Conservation (phyloP, 768 basidiomycete species). For the Suillus placidus region DNA sequence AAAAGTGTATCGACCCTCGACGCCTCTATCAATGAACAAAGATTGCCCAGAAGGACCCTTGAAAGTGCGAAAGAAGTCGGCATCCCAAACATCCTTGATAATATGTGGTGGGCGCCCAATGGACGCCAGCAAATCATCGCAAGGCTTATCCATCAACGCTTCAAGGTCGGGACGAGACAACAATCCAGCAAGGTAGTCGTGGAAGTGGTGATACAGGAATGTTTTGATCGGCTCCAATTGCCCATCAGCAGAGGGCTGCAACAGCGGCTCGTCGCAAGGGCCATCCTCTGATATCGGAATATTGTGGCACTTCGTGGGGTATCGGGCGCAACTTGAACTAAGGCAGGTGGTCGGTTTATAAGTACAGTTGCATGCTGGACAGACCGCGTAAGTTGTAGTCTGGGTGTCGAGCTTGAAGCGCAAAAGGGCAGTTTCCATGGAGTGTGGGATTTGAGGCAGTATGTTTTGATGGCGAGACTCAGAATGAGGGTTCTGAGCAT, state of each 20-base stretch:
- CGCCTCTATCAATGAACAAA: conserved; percentile 16
- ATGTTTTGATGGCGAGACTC: neutral
- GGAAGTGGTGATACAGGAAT: neutral
- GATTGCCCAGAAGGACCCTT: conserved; percentile 20
- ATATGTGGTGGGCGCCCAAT: neutral
- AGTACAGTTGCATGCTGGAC: conserved; percentile 16
- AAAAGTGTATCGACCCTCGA: conserved; percentile 35
- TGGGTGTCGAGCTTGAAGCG: conserved; percentile 18
- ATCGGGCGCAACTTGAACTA: neutral
- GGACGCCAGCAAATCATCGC: conserved; percentile 1
- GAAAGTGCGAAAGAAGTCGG: conserved; percentile 32
- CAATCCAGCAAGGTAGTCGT: neutral
- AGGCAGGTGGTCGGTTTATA: conserved; percentile 17
- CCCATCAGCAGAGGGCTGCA: neutral
- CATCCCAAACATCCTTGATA: conserved; percentile 14
- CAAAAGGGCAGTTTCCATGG: conserved; percentile 9
- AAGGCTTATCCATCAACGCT: conserved; percentile 14
- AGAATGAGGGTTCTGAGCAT: neutral
- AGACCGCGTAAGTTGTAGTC: conserved; percentile 19
- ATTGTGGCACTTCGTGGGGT: conserved; percentile 15
- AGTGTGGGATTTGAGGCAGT: neutral
- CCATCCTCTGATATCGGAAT: neutral
- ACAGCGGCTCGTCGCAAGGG: neutral
- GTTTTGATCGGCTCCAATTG: neutral
- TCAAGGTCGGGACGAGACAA: conserved; percentile 10